Evolutionary conservation across 108 stramenopile species (phyloP), one percentile per base, ranked within the genome.

Genomic region (Parmales sp.): DNA sequence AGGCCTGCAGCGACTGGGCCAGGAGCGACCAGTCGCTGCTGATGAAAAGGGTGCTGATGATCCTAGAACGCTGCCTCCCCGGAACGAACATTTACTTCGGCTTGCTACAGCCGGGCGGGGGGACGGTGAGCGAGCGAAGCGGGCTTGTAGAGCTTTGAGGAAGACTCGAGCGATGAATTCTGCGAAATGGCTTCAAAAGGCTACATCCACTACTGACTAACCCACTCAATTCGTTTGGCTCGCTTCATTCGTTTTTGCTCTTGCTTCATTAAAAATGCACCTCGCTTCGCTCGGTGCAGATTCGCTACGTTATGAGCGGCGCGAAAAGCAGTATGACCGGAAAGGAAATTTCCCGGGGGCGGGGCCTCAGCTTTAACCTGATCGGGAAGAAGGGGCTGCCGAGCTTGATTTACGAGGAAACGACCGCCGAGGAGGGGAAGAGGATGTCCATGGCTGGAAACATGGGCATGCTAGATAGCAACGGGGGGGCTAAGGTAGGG

Each of bases 71-170:
- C 4, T 34, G 29, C 54, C 54, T 60, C 3, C 54, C 54, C 0
- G 36, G 31, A 34, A 34, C 54, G 29, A 60, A 60, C 54, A 23
- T 60, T 29, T 60, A 60, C 54, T 19, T 60, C n/a, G 54, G 54
- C 1, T 13, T 60, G 54, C 54, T 60, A 34, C 54, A 60, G 54
- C 54, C 54, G 2, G 54, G 54, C 13, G 54, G 54, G 1, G 20
- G 31, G 29, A 34, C n/a, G n/a, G n/a, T n/a, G n/a, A n/a, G n/a
- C n/a, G n/a, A n/a, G n/a, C n/a, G n/a, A n/a, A n/a, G n/a, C n/a
- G n/a, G n/a, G n/a, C n/a, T n/a, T n/a, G n/a, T n/a, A n/a, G n/a
- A n/a, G n/a, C n/a, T n/a, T n/a, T n/a, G n/a, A n/a, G n/a, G n/a
- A n/a, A n/a, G n/a, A n/a, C n/a, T n/a, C n/a, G n/a, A n/a, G n/a